Percentiles rank a stretch among this genome's conserved stretches.
Evolutionary conservation across 352 stramenopile genomes (phyloP).

Genomic region (Bremia lactucae): DNA sequence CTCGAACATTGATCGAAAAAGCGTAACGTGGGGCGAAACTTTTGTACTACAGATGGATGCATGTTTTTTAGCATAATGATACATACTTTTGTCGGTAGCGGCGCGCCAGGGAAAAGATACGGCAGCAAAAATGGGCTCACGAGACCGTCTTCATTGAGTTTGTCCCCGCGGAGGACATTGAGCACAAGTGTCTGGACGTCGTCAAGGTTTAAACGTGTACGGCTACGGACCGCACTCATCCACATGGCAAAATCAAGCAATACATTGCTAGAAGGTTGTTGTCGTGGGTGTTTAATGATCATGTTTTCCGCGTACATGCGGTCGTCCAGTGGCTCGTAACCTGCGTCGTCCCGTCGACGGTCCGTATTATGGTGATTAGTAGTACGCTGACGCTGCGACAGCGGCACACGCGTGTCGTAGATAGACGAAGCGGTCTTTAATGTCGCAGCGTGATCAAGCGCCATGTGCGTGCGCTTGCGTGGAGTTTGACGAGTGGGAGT

Average conservation of each 20-base stretch:
- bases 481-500: constrained; percentile 5
- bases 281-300: constrained; percentile 56
- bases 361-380: constrained; percentile 5
- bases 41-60: constrained; percentile 60
- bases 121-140: constrained; percentile 48
- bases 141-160: constrained; percentile 4
- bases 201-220: constrained; percentile 41
- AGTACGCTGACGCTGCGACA: constrained; percentile 11
- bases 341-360: constrained; percentile 5
- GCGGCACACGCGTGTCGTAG: constrained; percentile 12
- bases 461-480: constrained; percentile 12
- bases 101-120: constrained; percentile 29
- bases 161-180: constrained; percentile 24
- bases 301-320: constrained; percentile 44
- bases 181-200: constrained; percentile 57
- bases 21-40: constrained; percentile 43
- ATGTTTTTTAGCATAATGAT: constrained; percentile 58
- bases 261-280: constrained; percentile 49
- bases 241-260: constrained; percentile 60
- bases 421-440: background rate
- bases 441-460: background rate
- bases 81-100: constrained; percentile 53
- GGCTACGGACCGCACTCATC: constrained; percentile 40
- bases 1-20: constrained; percentile 74
- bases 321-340: constrained; percentile 22